phyloP scores from a whole-genome alignment of 2,329 filamentous ascomycete genomes.

The Verticillium zaregamsianum region DNA sequence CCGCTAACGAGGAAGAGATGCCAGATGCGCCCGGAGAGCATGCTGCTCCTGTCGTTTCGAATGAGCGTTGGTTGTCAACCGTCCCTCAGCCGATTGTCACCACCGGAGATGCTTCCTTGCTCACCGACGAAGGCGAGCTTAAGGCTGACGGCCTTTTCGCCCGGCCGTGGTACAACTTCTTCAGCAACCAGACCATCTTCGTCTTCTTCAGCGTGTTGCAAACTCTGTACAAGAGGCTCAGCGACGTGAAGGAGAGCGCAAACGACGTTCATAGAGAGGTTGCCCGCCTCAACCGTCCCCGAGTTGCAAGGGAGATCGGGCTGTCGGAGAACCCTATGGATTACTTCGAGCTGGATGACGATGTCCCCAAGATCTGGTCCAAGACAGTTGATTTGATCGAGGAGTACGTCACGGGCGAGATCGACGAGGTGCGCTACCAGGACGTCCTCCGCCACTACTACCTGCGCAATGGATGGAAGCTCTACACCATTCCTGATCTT shows the following conservation, averaged over 20 bases:
- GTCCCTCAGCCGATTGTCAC: constrained; percentile 53
- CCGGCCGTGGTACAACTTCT: constrained; percentile 82
- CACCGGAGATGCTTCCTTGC: constrained; percentile 48
- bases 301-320: constrained; percentile 79
- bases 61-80: constrained; percentile 62
- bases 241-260: constrained; percentile 78
- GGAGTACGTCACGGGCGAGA: constrained; percentile 75
- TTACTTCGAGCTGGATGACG: constrained; percentile 65
- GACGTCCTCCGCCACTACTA: constrained; percentile 91
- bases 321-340: constrained; percentile 75
- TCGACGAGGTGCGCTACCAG: constrained; percentile 81
- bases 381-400: constrained; percentile 84
- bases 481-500: constrained; percentile 90
- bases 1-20: constrained; percentile 73
- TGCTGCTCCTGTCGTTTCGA: constrained; percentile 56
- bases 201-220: constrained; percentile 95
- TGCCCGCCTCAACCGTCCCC: constrained; percentile 65
- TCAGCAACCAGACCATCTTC: constrained; percentile 85
- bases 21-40: constrained; percentile 55
- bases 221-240: constrained; percentile 79
- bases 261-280: constrained; percentile 71
- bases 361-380: constrained; percentile 70
- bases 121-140: constrained; percentile 57
- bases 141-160: constrained; percentile 78
- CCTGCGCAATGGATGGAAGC: constrained; percentile 82